Base-by-base conservation (phyloP, 345 rosid genomes). In the Salix viminalis region DNA sequence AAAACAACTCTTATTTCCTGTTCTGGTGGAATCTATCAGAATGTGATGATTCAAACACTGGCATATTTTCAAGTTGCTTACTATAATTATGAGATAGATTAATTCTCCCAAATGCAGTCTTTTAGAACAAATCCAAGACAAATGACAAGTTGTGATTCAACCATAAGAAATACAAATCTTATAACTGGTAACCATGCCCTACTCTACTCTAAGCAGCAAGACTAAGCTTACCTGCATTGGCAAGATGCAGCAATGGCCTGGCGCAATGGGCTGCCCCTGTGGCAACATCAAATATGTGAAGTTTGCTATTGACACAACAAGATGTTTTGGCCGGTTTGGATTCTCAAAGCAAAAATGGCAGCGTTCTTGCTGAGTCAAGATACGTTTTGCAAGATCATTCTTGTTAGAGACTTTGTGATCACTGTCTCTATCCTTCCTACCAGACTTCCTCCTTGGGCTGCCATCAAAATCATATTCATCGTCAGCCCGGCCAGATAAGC, bases 401-500 rank as follows among this genome's bases (percentile, higher is more conserved):
- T 67, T 88, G 69, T 85, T 91, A 18, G 87, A 75, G 44, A 37
- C 81, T 77, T 75, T 80, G 19, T 75, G 82, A 75, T 82, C 87
- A 71, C 69, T 84, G 52, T 52, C 84, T 16, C 74, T 77, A 41
- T 75, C 87, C 75, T 84, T 91, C 80, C 86, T 90, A 60, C 76
- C 72, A 0, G 90, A 81, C 77, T 88, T 92, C 72, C 79, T 87
- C 72, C 87, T 87, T 60, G 96, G 93, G 70, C 89, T 89, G 34
- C 87, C 94, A 24, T 91, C 99, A 80, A 81, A 96, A 84, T 94
- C 99, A 81, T 93, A 91, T 76, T 93, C 98, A 86, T 92, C 96
- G 80, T 96, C 99, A 50, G 92, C 94, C 81, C 77, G 90, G 71
- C 93, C 91, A 28, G 92, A 81, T 79, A 89, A 76, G 79, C 88